Conservation (phyloP, 139 green algal genomes). For the Chlorella sp. region DNA sequence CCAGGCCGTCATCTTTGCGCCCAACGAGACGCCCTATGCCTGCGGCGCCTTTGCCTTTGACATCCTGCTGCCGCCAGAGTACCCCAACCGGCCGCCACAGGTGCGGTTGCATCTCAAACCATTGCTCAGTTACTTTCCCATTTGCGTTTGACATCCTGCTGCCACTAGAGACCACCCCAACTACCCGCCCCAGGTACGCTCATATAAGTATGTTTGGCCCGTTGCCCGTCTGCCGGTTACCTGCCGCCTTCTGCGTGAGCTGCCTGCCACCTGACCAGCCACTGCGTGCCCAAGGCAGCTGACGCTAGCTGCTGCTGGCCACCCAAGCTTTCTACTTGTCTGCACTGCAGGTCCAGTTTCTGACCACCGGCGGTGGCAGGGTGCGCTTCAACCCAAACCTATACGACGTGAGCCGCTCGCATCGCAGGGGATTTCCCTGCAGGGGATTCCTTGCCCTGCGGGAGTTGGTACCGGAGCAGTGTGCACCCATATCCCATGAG, state of each 20-base stretch:
- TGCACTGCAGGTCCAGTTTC: conserved; percentile 57
- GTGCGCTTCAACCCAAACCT: conserved; percentile 83
- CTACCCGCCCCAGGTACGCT: too few relatives aligned
- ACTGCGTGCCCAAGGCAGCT: too few relatives aligned
- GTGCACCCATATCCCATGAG: too few relatives aligned
- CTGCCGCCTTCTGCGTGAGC: background rate
- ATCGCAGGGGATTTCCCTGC: background rate
- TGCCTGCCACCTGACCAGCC: background rate
- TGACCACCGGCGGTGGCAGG: conserved; percentile 65
- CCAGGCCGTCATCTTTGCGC: conserved; percentile 34
- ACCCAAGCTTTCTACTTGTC: background rate
- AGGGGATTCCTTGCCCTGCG: background rate
- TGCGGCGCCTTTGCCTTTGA: conserved; percentile 66
- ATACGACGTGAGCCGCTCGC: conserved; percentile 57
- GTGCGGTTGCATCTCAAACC: background rate
- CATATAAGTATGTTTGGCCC: background rate
- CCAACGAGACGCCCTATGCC: conserved; percentile 51
- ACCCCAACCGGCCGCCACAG: conserved; percentile 63
- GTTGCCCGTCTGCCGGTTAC: background rate
- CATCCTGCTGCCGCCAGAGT: conserved; percentile 64
- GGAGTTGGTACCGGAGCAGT: too few relatives aligned
- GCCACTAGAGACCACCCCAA: too few relatives aligned
- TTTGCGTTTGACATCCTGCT: too few relatives aligned
- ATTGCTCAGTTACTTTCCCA: too few relatives aligned
- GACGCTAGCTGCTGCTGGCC: background rate